phyloP scores from a whole-genome alignment of 2,329 filamentous ascomycete species.

The Trichothecium sympodiale region DNA sequence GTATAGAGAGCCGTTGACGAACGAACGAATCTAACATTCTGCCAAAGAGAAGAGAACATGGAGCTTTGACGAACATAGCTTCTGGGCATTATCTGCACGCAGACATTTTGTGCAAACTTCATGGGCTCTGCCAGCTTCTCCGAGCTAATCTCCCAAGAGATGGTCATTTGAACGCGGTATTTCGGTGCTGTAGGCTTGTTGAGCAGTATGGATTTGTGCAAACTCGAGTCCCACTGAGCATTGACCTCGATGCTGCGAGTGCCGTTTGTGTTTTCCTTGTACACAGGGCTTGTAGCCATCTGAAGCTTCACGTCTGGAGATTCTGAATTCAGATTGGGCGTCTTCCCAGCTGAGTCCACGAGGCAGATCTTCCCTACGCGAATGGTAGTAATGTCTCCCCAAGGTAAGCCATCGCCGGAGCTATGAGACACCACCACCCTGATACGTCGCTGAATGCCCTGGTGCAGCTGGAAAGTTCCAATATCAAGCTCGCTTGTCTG shows the following conservation, averaged over 20 bases:
- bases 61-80: constrained; percentile 78
- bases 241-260: constrained; percentile 76
- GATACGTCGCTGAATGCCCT: constrained; percentile 83
- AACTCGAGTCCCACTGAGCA: constrained; percentile 94
- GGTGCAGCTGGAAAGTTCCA: constrained; percentile 91
- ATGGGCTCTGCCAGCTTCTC: constrained; percentile 79
- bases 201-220: constrained; percentile 85
- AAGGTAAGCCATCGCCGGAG: constrained; percentile 77
- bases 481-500: constrained; percentile 73
- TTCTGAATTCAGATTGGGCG: constrained; percentile 63
- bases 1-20: constrained; percentile 82
- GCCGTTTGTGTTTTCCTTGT: constrained; percentile 80
- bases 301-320: constrained; percentile 68
- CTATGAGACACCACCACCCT: constrained; percentile 84
- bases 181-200: constrained; percentile 89
- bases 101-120: constrained; percentile 71
- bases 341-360: constrained; percentile 75
- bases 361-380: constrained; percentile 74
- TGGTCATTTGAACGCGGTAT: constrained; percentile 77
- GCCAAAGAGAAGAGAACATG: constrained; percentile 80
- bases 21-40: constrained; percentile 73
- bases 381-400: constrained; percentile 70
- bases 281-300: constrained; percentile 63
- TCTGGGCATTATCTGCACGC: constrained; percentile 73
- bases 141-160: constrained; percentile 79